phyloP scores from a whole-genome alignment of 192 early-diverging fungal species.

The Phycomyces nitens region DNA sequence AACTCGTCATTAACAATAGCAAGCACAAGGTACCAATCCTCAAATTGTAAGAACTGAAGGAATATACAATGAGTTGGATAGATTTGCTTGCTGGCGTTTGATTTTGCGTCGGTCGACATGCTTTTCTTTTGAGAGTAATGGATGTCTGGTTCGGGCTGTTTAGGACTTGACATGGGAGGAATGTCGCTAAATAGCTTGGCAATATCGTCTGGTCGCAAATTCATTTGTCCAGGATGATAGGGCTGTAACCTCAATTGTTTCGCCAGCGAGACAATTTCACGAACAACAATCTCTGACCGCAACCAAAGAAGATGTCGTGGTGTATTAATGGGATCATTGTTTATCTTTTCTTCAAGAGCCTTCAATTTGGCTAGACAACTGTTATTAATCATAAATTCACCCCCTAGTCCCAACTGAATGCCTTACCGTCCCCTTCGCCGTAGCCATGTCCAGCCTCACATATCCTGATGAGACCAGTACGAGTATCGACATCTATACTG shows the following conservation, averaged over 20 bases:
- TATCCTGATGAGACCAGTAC: conserved; percentile 43
- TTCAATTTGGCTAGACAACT: conserved; percentile 24
- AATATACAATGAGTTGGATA: conserved; percentile 35
- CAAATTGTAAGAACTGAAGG: conserved; percentile 36
- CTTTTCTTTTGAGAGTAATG: not conserved
- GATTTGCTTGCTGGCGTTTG: not conserved
- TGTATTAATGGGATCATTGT: conserved; percentile 29
- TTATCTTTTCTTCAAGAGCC: conserved; percentile 28
- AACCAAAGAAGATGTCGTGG: conserved; percentile 32
- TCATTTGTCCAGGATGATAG: conserved; percentile 31
- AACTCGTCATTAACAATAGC: conserved; percentile 17
- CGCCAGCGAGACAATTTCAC: conserved; percentile 34
- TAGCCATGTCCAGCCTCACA: conserved; percentile 40
- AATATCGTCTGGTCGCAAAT: conserved; percentile 30
- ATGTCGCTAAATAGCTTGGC: conserved; percentile 27
- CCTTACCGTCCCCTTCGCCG: conserved; percentile 49
- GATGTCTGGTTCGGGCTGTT: not conserved
- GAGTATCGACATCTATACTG: conserved; percentile 44
- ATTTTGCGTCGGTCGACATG: not conserved
- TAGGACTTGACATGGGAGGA: not conserved
- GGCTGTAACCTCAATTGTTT: conserved; percentile 35
- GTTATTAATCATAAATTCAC: not conserved
- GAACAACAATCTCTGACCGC: conserved; percentile 33
- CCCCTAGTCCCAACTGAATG: too few relatives aligned
- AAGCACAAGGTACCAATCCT: conserved; percentile 37